Conservation (phyloP, 345 rosid species). For the Kernera saxatilis region DNA sequence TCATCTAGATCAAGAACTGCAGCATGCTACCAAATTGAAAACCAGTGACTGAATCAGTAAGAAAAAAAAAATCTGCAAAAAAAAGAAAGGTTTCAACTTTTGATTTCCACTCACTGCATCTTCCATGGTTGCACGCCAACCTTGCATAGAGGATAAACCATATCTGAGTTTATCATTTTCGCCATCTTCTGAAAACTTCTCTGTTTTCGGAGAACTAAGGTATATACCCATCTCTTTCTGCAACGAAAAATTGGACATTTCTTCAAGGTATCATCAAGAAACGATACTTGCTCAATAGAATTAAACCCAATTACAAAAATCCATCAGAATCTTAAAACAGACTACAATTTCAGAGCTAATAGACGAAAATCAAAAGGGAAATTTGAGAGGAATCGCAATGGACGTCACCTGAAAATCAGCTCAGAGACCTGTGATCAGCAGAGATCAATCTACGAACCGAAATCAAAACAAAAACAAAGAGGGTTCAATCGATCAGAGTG, state of each 20-base stretch:
- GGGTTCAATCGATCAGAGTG: background rate
- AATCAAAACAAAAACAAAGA: background rate
- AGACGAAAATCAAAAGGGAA: background rate
- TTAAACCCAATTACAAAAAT: too few relatives aligned
- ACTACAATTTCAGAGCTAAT: background rate
- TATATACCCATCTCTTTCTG: conserved; percentile 78
- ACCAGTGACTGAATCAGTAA: background rate
- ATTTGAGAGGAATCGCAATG: background rate
- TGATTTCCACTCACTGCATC: conserved; percentile 76
- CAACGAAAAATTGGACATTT: background rate
- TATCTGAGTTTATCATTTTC: conserved; percentile 69
- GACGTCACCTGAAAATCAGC: background rate
- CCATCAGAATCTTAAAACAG: background rate
- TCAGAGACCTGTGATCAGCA: conserved; percentile 10
- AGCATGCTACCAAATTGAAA: conserved; percentile 57
- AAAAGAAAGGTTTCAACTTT: conserved; percentile 2
- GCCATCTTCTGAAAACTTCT: conserved; percentile 85
- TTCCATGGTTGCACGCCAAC: conserved; percentile 99
- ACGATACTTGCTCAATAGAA: background rate
- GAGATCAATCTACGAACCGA: background rate
- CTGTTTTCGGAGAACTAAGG: conserved; percentile 93
- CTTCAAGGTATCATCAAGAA: background rate
- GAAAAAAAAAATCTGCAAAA: background rate
- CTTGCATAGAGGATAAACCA: conserved; percentile 98
- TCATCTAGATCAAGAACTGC: conserved; percentile 76